These are phyloP conservation scores for Triticum aestivum DNA, from an alignment of 176 grass and related monocot genomes.

Conservation along the genomic window DNA sequence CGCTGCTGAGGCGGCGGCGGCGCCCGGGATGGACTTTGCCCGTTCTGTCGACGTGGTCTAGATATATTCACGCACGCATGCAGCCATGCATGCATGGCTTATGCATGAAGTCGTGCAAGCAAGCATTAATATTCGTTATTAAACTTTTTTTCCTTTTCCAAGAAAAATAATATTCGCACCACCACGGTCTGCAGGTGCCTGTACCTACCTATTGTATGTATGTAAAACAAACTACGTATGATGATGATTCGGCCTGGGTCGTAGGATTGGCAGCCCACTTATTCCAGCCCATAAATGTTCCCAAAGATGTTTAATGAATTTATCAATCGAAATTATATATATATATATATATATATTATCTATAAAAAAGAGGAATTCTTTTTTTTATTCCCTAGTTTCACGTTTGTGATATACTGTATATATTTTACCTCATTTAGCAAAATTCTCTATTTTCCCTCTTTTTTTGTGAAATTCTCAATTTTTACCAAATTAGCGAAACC, in stretches of 20 bases:
- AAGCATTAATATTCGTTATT: background rate
- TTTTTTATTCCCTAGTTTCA: too few relatives aligned
- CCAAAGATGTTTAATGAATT: background rate
- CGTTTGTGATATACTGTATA: too few relatives aligned
- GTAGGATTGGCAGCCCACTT: background rate
- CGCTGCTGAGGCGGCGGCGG: background rate
- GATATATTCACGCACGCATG: background rate
- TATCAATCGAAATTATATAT: too few relatives aligned
- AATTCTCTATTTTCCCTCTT: too few relatives aligned
- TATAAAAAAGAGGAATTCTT: too few relatives aligned
- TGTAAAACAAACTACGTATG: background rate
- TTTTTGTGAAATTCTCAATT: too few relatives aligned
- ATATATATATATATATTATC: too few relatives aligned
- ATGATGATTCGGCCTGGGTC: background rate
- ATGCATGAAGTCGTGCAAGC: background rate
- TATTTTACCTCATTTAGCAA: too few relatives aligned
- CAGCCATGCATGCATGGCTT: background rate
- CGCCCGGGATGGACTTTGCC: background rate
- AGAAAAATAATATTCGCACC: background rate
- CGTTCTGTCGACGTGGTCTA: constrained; percentile 25
- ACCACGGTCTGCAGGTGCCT: background rate
- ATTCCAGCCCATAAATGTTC: background rate
- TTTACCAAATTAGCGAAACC: too few relatives aligned
- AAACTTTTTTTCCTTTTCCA: background rate
- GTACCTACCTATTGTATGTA: background rate